phyloP scores from a whole-genome alignment of 169 alveolate genomes.

The Cryptosporidium bovis region DNA sequence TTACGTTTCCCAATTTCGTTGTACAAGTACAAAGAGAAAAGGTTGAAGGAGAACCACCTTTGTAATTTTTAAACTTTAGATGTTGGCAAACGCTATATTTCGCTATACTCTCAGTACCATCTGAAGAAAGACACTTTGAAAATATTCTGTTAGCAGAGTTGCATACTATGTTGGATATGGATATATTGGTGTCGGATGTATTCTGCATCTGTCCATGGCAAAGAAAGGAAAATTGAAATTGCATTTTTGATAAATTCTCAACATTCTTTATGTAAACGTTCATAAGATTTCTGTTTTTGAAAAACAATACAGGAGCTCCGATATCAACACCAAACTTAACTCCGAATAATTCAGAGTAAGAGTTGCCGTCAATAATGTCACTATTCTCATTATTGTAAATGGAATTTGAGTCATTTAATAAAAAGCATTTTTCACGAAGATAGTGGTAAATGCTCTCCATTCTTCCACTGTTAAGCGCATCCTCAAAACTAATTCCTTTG shows the following conservation, averaged over 20 bases:
- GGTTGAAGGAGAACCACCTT: conserved; percentile 31
- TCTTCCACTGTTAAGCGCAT: conserved; percentile 15
- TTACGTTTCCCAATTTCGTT: conserved; percentile 18
- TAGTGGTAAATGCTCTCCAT: conserved; percentile 29
- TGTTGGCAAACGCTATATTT: conserved; percentile 32
- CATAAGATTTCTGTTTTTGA: not conserved
- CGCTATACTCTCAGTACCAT: conserved; percentile 22
- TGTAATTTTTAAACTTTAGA: conserved; percentile 22
- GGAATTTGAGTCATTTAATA: no score
- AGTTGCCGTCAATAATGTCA: no score
- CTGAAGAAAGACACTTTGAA: conserved; percentile 36
- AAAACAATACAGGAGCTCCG: conserved; percentile 30
- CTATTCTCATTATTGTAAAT: not conserved
- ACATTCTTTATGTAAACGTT: not conserved
- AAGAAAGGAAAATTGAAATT: conserved; percentile 25
- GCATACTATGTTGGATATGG: conserved; percentile 18
- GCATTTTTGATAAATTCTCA: not conserved
- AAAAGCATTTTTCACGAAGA: not conserved
- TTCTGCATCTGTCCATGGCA: conserved; percentile 52
- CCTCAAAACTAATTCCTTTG: not conserved
- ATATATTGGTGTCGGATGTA: conserved; percentile 25
- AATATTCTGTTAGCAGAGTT: conserved; percentile 30
- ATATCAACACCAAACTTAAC: conserved; percentile 43
- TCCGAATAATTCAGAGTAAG: not conserved
- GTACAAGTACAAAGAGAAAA: conserved; percentile 39